phyloP scores from a whole-genome alignment of 495 filamentous ascomycete species.

The Cenococcum geophilum region DNA sequence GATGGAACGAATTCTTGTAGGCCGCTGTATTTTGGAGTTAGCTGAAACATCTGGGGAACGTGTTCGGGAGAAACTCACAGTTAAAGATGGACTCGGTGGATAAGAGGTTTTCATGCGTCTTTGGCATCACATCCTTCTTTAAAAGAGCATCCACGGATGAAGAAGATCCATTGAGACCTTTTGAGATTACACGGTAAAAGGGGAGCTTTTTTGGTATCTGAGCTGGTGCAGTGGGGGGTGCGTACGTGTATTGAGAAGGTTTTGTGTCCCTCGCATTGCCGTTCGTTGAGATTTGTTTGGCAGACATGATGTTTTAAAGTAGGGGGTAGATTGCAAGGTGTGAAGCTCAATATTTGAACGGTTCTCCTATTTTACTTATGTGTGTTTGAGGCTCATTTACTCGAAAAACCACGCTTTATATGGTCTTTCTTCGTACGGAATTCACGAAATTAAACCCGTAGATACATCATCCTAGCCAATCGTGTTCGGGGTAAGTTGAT shows the following conservation, averaged over 20 bases:
- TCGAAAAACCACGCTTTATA: no score
- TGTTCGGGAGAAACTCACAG: constrained; percentile 7
- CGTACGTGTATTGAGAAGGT: background rate
- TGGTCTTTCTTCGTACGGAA: no score
- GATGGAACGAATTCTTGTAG: background rate
- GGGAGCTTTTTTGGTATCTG: constrained; percentile 12
- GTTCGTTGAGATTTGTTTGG: background rate
- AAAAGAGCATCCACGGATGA: constrained; percentile 11
- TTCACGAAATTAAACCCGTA: no score
- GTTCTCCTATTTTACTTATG: no score
- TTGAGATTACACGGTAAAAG: constrained; percentile 13
- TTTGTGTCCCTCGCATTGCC: background rate
- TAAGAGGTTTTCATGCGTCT: background rate
- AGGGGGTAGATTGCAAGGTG: no score
- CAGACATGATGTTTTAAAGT: no score
- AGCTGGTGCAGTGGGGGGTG: constrained; percentile 1
- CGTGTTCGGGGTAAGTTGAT: no score
- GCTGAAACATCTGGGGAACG: background rate
- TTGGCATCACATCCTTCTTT: constrained; percentile 5
- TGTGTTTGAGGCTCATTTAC: no score
- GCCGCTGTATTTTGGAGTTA: background rate
- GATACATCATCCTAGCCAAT: no score
- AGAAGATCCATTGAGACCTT: constrained; percentile 15
- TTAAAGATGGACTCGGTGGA: constrained; percentile 18
- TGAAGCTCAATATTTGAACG: no score